phyloP scores from a whole-genome alignment of 331 rosid genomes.

The Quercus lobata region DNA sequence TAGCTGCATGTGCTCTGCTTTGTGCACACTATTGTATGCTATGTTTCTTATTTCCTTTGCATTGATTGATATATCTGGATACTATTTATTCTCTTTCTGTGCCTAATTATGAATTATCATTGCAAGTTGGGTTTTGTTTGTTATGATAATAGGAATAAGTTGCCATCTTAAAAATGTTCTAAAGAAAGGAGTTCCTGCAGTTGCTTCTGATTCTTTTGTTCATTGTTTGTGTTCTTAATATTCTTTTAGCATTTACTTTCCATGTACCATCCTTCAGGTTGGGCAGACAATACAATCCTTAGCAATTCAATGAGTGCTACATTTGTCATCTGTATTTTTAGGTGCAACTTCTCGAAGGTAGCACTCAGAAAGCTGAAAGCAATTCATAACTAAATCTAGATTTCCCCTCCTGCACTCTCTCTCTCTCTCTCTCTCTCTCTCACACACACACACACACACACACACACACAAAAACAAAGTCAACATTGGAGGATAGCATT shows the following conservation, averaged over 20 bases:
- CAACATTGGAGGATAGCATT: background rate
- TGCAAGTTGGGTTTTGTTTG: background rate
- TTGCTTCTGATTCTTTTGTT: background rate
- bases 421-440: background rate
- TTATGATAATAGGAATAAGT: conserved; percentile 2
- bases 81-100: conserved; percentile 8
- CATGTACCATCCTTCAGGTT: background rate
- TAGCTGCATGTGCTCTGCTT: background rate
- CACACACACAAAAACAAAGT: background rate
- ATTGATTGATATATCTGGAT: conserved; percentile 7
- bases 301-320: background rate
- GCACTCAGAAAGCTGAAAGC: background rate
- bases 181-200: background rate
- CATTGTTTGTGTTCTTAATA: background rate
- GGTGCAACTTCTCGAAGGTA: background rate
- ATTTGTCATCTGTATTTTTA: background rate
- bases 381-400: background rate
- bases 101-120: background rate
- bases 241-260: background rate
- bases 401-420: background rate
- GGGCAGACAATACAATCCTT: background rate
- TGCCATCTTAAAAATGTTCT: background rate
- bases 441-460: background rate
- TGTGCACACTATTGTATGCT: conserved; percentile 1
- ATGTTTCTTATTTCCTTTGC: background rate